These are phyloP conservation scores for Micromonas pusilla DNA, from an alignment of 139 green algal species.

Conservation along the genomic window DNA sequence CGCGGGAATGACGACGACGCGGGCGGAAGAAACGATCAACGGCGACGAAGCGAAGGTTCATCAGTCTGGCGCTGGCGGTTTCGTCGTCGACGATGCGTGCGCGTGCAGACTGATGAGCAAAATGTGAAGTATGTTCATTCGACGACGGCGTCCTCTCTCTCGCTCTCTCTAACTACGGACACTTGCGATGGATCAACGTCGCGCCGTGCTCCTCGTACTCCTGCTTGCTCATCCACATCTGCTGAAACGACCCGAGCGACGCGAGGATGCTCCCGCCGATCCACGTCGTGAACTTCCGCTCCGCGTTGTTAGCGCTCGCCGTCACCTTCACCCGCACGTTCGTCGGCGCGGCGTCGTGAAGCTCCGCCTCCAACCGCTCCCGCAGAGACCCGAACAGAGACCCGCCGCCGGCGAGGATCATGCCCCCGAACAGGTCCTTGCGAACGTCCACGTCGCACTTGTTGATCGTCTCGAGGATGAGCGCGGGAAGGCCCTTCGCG, in stretches of 20 bases:
- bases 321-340: slow-evolving; percentile 51
- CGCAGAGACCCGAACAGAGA: slow-evolving; percentile 47
- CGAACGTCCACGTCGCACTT: slow-evolving; percentile 78
- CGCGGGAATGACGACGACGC: too few species aligned
- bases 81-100: too few species aligned
- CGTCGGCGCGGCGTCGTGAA: slow-evolving; percentile 39
- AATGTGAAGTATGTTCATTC: too few species aligned
- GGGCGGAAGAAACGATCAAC: too few species aligned
- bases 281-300: slow-evolving; percentile 52
- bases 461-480: slow-evolving; percentile 64
- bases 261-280: slow-evolving; percentile 53
- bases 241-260: slow-evolving; percentile 51
- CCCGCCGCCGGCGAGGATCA: slow-evolving; percentile 56
- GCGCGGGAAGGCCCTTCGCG: slow-evolving; percentile 39
- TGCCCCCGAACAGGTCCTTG: slow-evolving; percentile 67
- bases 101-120: too few species aligned
- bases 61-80: too few species aligned
- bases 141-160: too few species aligned
- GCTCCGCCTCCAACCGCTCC: slow-evolving; percentile 45
- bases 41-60: too few species aligned
- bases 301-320: slow-evolving; percentile 32
- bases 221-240: slow-evolving; percentile 41
- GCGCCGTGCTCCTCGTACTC: slow-evolving; percentile 37
- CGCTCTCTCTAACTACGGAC: slow-evolving; percentile 28
- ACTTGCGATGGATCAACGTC: slow-evolving; percentile 28